Evolutionary conservation across 305 asterid genomes (phyloP), one percentile per base, ranked within the genome.

Genomic region (Rubia peregrina): DNA sequence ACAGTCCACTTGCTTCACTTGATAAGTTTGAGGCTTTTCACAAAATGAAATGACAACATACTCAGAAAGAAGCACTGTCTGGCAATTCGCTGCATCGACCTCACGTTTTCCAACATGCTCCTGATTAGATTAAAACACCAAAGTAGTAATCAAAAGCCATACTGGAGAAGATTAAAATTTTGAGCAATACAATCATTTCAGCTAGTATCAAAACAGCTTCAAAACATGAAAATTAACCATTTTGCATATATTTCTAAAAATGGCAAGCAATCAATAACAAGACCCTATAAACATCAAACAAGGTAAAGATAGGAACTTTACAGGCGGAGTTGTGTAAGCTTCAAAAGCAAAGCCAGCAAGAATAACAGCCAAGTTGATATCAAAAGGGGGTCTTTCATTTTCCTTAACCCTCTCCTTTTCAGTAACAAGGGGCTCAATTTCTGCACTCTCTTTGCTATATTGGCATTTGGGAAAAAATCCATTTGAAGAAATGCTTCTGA

Each of bases 291-390:
- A 24, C 67, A 42, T 59, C 40, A 17, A 5, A 49, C 53, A 46
- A 38, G 46, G 7, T 33, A 76, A 72, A 79, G 71, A 62, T 17
- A 60, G 72, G 41, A 75, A 72, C 66, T 53, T 76, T 89, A 90
- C 98, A 9, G 92, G 89, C 9, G 97, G 97, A 49, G 91, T 87
- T 73, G 90, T 77, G 77, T 93, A 93, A 75, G 98, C 96, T 80
- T 93, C 98, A 84, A 93, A 93, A 12, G 98, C 97, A 81, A 93
- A 93, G 73, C 97, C 98, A 83, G 98, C 98, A 79, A 93, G 96
- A 83, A 90, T 85, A 67, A 93, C 97, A 30, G 97, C 98, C 83
- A 90, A 81, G 75, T 89, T 93, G 67, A 89, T 87, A 80, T 93
- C 98, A 79, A 90, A 93, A 17, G 83, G 84, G 76, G 88, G 87